phyloP scores from a whole-genome alignment of 2,329 filamentous ascomycete genomes.

The Cyphellophora europaea region DNA sequence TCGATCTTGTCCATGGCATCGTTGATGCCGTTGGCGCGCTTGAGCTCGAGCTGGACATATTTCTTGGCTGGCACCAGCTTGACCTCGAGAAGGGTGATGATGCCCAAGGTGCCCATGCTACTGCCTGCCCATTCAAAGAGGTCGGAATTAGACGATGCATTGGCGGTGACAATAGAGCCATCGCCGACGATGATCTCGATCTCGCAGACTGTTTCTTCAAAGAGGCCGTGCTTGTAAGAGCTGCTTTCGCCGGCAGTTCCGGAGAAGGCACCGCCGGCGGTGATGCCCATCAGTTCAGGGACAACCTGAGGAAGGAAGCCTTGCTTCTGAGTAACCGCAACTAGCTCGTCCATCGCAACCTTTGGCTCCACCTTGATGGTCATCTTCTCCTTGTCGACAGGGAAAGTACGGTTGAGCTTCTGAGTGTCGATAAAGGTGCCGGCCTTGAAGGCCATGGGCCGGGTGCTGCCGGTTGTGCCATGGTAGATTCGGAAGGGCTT shows the following conservation, averaged over 20 bases:
- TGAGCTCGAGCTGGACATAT: conserved; percentile 55
- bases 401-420: conserved; percentile 12
- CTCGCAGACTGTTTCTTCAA: conserved; percentile 52
- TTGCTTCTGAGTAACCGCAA: conserved; percentile 46
- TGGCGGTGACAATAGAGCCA: conserved; percentile 45
- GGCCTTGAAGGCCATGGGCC: conserved; percentile 39
- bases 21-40: conserved; percentile 41
- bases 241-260: conserved; percentile 60
- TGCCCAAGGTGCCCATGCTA: conserved; percentile 51
- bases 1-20: conserved; percentile 41
- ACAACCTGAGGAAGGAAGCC: conserved; percentile 55
- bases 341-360: conserved; percentile 57
- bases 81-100: conserved; percentile 53
- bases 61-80: conserved; percentile 44
- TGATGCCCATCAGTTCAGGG: conserved; percentile 65
- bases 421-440: conserved; percentile 18
- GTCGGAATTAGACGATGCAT: conserved; percentile 38
- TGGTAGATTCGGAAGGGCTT: conserved; percentile 66
- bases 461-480: conserved; percentile 68
- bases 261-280: conserved; percentile 56
- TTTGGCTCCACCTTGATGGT: conserved; percentile 52
- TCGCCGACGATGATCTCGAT: conserved; percentile 56
- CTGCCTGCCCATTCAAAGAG: conserved; percentile 52
- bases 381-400: conserved; percentile 5
- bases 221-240: conserved; percentile 57